Base-by-base conservation (phyloP, 495 filamentous ascomycete genomes). In the Penicillium robsamsonii region DNA sequence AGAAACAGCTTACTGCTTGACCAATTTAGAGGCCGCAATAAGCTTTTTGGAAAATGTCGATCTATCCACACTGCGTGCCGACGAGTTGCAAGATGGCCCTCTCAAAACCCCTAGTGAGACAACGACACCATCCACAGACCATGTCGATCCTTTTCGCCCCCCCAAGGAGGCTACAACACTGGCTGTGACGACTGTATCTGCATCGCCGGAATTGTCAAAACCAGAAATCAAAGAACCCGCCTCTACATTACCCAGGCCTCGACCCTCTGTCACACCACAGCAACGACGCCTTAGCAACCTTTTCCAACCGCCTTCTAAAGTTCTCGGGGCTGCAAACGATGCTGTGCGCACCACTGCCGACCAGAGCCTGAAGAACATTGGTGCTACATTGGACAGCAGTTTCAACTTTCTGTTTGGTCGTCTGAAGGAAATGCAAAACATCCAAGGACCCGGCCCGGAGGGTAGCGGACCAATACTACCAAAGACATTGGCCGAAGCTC, bases 11-110 rank as follows among this genome's bases (percentile, higher is more conserved):
- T 99, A 97, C 68, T 97, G 94, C 61, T 79, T 99, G 38, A 96
- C 94, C 12, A 97, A 94, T 64, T 85, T 97, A 11, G 94, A 99
- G 73, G 94, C 94, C 6, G 87, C 93, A 46, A 91, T 97, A 43
- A 89, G 87, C 50, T 99, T 99, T 66, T 77, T 99, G n/a, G 93
- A 97, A 63, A 97, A 94, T 24, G 93, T 99, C 27, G 94, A 99
- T 67, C 82, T 99, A 9, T 89, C 92, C 13, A 96, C 87, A 45
- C 79, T 99, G 11, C 85, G 92, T 52, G 87, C 88, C n/a, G 90
- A 96, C 55, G 91, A 93, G 63, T 65, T 78, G 13, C 75, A 75
- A 30, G 75, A 82, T 58, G 87, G 88, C 0, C 87, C 87, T 15
- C 60, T 74, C 25, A 90, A 87, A 62, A 62, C 77, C 9, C 68